A percentile compares a stretch with the other conserved stretches of the same genome.
These are phyloP conservation scores for Stephanocyclus meneghinianus DNA, from an alignment of 352 stramenopile species.

Conservation along the genomic window DNA sequence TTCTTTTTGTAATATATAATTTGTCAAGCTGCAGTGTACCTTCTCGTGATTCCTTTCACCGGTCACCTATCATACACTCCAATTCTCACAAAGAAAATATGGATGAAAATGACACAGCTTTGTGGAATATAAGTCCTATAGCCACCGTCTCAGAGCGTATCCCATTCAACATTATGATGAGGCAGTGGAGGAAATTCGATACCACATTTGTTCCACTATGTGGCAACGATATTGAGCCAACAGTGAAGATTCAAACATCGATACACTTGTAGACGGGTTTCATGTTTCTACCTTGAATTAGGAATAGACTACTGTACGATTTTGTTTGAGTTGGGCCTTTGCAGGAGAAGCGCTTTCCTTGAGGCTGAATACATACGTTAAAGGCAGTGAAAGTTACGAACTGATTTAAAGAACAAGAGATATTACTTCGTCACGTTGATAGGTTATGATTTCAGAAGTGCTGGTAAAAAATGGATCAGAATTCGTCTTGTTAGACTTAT, in stretches of 20 bases:
- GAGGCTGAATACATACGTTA: no score
- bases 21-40: no score
- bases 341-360: no score
- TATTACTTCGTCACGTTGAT: no score
- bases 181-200: constrained; percentile 92
- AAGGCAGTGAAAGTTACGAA: no score
- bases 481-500: constrained; percentile 31
- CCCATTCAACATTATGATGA: constrained; percentile 89
- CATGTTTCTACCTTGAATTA: constrained; percentile 89
- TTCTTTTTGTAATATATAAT: no score
- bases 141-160: constrained; percentile 74
- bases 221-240: constrained; percentile 85
- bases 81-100: constrained; percentile 10
- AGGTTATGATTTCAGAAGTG: no score
- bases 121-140: constrained; percentile 85
- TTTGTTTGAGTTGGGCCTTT: constrained; percentile 75
- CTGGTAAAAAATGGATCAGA: no score
- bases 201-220: constrained; percentile 92
- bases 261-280: constrained; percentile 67
- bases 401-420: no score
- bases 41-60: no score
- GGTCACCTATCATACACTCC: no score
- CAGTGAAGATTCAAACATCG: constrained; percentile 9
- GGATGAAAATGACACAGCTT: constrained; percentile 82
- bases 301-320: constrained; percentile 69